Conservation (phyloP, 331 rosid species). For the Arachis monticola region DNA sequence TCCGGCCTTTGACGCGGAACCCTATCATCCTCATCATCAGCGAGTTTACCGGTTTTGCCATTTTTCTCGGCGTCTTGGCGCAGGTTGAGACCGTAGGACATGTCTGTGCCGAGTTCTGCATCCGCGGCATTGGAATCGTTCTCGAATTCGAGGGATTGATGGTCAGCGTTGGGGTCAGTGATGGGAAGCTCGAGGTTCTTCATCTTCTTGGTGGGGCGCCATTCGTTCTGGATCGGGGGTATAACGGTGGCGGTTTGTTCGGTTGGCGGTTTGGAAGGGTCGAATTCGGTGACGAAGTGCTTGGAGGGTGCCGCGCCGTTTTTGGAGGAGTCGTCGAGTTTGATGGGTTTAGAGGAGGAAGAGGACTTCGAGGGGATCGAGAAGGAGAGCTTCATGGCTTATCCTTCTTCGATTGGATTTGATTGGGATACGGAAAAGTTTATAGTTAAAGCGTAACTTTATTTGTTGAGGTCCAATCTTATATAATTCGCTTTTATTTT, state of each 20-base stretch:
- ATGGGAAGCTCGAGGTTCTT: slow-evolving; percentile 64
- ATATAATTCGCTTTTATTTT: no score
- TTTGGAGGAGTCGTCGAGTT: not conserved
- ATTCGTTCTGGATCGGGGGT: slow-evolving; percentile 56
- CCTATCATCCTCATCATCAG: not conserved
- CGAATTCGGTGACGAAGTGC: slow-evolving; percentile 60
- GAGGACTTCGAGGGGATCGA: slow-evolving; percentile 51
- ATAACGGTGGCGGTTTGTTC: slow-evolving; percentile 40
- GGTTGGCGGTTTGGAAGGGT: slow-evolving; percentile 49
- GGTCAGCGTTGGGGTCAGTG: slow-evolving; percentile 33
- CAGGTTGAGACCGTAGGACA: slow-evolving; percentile 71
- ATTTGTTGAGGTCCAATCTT: no score
- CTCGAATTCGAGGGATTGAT: slow-evolving; percentile 48
- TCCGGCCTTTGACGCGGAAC: slow-evolving; percentile 36
- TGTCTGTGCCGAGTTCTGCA: slow-evolving; percentile 46
- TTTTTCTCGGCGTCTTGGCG: slow-evolving; percentile 10
- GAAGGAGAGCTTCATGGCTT: slow-evolving; percentile 63
- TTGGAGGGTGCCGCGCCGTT: not conserved
- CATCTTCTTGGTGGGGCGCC: slow-evolving; percentile 61
- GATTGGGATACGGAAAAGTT: no score
- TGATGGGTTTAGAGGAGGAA: slow-evolving; percentile 34
- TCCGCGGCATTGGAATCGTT: slow-evolving; percentile 34
- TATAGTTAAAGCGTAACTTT: no score
- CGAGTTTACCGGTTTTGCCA: not conserved
- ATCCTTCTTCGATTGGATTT: no score